A percentile compares a stretch with the other conserved stretches of the same genome.
phyloP scores from a whole-genome alignment of 768 basidiomycete species.

The Phlebiopsis gigantea region DNA sequence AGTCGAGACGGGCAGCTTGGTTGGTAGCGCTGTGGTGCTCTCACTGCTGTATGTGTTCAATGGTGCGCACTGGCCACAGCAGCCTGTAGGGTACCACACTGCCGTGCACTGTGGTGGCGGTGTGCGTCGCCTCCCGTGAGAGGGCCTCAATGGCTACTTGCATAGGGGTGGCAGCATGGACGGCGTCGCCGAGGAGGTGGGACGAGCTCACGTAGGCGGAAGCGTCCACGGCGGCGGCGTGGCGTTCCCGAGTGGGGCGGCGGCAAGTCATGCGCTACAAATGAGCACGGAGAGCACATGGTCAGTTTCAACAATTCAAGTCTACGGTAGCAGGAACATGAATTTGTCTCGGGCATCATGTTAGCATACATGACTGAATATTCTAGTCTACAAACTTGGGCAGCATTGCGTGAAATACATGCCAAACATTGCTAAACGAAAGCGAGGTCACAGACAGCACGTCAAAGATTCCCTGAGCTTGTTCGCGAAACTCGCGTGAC shows the following conservation, averaged over 20 bases:
- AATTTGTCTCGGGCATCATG: too few relatives aligned
- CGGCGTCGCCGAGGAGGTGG: background rate
- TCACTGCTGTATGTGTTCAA: background rate
- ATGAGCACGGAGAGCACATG: background rate
- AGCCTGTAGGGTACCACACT: background rate
- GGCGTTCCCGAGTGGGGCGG: background rate
- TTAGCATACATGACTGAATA: too few relatives aligned
- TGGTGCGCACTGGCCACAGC: background rate
- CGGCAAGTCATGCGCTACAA: background rate
- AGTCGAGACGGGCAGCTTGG: conserved; percentile 10
- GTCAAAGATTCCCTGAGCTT: conserved; percentile 18
- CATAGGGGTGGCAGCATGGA: background rate
- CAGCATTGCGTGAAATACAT: conserved; percentile 33
- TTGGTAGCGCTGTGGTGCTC: conserved; percentile 2
- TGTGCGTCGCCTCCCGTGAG: background rate
- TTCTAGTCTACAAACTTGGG: too few relatives aligned
- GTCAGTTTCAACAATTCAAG: too few relatives aligned
- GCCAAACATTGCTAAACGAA: conserved; percentile 25
- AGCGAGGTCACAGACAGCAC: conserved; percentile 16
- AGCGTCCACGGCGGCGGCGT: background rate
- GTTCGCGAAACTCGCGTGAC: conserved; percentile 21
- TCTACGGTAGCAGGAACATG: too few relatives aligned
- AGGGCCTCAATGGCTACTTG: conserved; percentile 9
- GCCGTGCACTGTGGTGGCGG: background rate
- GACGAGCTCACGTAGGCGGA: conserved; percentile 4